These are phyloP conservation scores for Penicillium goetzii DNA, from an alignment of 495 filamentous ascomycete genomes.

Conservation along the genomic window DNA sequence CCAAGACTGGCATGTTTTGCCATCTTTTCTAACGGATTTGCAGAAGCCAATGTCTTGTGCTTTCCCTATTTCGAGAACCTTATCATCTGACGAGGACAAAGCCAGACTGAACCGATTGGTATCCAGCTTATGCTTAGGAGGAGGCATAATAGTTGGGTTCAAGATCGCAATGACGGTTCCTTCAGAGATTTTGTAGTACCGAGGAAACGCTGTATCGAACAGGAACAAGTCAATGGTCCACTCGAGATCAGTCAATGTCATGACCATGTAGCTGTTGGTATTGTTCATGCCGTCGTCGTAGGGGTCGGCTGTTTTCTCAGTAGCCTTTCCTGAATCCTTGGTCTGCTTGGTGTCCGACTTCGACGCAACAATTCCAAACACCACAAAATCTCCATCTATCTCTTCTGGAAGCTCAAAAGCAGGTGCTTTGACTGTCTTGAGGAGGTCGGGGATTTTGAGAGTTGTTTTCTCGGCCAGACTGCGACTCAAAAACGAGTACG, in stretches of 20 bases:
- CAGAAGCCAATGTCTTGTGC: conserved; percentile 89
- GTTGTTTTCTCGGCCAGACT: conserved; percentile 75
- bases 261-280: conserved; percentile 84
- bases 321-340: conserved; percentile 53
- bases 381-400: conserved; percentile 81
- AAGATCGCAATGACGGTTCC: conserved; percentile 90
- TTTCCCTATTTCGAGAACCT: conserved; percentile 84
- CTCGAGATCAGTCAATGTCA: conserved; percentile 83
- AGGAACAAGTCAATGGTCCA: conserved; percentile 92
- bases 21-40: conserved; percentile 81
- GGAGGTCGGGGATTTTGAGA: conserved; percentile 78
- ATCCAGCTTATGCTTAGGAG: conserved; percentile 68
- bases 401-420: conserved; percentile 87
- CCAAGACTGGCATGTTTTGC: conserved; percentile 79
- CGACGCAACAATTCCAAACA: conserved; percentile 82
- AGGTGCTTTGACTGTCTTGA: conserved; percentile 79
- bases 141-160: conserved; percentile 91
- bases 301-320: conserved; percentile 48
- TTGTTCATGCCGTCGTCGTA: conserved; percentile 60
- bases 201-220: conserved; percentile 86
- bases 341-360: conserved; percentile 81
- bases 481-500: conserved; percentile 75
- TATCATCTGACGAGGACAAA: conserved; percentile 82
- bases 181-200: conserved; percentile 85
- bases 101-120: conserved; percentile 83